Base-by-base conservation (phyloP, 2,329 filamentous ascomycete genomes). In the Laburnicola sp. region DNA sequence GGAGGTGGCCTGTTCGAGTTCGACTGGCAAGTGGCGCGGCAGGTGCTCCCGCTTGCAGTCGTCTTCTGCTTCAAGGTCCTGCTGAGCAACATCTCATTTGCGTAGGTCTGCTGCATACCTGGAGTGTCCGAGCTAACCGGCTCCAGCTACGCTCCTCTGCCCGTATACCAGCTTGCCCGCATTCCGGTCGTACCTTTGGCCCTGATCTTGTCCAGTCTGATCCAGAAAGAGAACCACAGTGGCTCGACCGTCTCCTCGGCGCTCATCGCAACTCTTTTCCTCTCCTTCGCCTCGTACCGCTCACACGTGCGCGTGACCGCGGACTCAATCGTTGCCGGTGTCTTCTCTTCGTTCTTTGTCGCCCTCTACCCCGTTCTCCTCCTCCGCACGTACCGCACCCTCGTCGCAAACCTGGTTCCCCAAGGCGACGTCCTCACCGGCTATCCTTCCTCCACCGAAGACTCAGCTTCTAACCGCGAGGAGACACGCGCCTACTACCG, bases 1-100 rank as follows among this genome's bases (percentile, higher is more conserved):
- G 79, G 80, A n/a, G 80, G 79, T 16, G 78, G 80, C 6, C 59
- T 82, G 3, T 78, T 82, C 48, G 80, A 81, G 54, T 80, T 82
- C 47, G 78, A 82, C 48, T 69, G 67, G 52, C 63, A 70, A 34
- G 71, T 77, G n/a, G 78, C 74, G 1, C 76, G 74, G 52, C 75
- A 76, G 48, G 76, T 78, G 21, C 63, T 81, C 1, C 79, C 78
- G 9, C 63, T 80, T 6, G 77, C 80, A 1, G 63, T 79, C 9
- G 73, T 81, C 42, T 82, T 78, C 52, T 69, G 80, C 25, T 72
- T 74, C 26, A 81, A 80, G 57, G 72, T 81, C 27, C 68, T 79
- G 11, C 71, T 82, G 16, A 81, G 78, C 57, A 82, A 82, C 63
- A 73, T 81, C 48, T 80, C 79, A 3, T 82, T 80, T 55, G 78